These are phyloP conservation scores for Aspergillus sp. DNA, from an alignment of 2,329 filamentous ascomycete species.

Conservation along the genomic window DNA sequence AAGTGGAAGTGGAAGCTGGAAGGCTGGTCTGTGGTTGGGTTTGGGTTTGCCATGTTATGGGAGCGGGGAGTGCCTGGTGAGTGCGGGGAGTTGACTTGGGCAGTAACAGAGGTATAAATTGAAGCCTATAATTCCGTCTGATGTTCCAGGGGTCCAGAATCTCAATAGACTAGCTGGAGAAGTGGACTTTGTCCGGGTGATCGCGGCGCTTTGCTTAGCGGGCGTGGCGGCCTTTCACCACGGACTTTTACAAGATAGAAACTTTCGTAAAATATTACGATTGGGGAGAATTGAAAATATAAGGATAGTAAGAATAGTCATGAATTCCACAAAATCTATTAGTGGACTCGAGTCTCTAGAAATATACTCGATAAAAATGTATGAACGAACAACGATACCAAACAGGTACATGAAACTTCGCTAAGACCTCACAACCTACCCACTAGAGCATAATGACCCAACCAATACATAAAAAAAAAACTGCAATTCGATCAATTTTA, in stretches of 20 bases:
- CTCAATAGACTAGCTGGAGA: neutral
- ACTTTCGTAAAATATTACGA: neutral
- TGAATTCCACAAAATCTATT: neutral
- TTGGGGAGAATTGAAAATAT: neutral
- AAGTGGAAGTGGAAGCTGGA: constrained; percentile 31
- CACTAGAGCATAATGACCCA: neutral
- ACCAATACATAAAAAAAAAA: constrained; percentile 2
- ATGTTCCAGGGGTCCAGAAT: neutral
- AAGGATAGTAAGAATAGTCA: neutral
- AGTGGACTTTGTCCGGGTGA: neutral
- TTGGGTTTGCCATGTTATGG: constrained; percentile 18
- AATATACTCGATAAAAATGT: neutral
- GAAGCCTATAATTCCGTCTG: neutral
- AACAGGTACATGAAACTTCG: neutral
- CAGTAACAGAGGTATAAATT: neutral
- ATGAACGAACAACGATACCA: neutral
- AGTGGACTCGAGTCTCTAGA: neutral
- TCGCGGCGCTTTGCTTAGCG: neutral
- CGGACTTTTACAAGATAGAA: too few species aligned
- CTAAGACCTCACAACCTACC: neutral
- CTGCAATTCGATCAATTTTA: neutral
- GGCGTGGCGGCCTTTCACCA: neutral
- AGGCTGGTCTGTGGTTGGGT: neutral
- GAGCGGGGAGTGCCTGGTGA: neutral
- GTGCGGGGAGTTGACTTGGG: neutral